phyloP scores from a whole-genome alignment of 768 basidiomycete genomes.

The Hypholoma fasciculare region DNA sequence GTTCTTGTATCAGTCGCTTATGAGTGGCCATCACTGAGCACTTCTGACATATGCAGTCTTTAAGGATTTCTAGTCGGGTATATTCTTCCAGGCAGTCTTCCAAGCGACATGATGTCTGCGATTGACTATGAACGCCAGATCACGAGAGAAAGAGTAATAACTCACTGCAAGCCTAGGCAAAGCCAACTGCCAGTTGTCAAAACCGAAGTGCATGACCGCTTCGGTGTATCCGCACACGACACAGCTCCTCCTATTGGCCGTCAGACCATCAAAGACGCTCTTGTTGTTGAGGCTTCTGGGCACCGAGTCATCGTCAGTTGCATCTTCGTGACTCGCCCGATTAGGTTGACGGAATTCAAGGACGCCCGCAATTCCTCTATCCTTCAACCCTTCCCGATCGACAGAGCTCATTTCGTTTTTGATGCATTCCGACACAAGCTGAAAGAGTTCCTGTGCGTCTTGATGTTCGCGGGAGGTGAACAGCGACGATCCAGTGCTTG shows the following conservation, averaged over 20 bases:
- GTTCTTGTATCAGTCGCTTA: conserved; percentile 60
- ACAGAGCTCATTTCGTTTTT: conserved; percentile 82
- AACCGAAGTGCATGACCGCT: conserved; percentile 88
- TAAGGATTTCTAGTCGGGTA: conserved; percentile 82
- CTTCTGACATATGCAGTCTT: conserved; percentile 91
- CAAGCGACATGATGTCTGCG: conserved; percentile 63
- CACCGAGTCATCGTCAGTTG: conserved; percentile 1
- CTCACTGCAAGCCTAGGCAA: conserved; percentile 65
- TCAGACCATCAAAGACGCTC: conserved; percentile 87
- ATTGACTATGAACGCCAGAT: neutral
- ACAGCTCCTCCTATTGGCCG: conserved; percentile 88
- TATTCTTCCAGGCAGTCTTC: conserved; percentile 89
- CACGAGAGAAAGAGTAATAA: conserved; percentile 13
- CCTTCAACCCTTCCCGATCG: conserved; percentile 66
- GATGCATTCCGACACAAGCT: conserved; percentile 86
- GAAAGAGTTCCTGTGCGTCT: conserved; percentile 98
- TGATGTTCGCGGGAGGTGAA: conserved; percentile 94
- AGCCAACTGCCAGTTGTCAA: conserved; percentile 83
- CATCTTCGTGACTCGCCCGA: neutral
- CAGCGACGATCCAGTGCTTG: conserved; percentile 37
- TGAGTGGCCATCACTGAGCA: conserved; percentile 86
- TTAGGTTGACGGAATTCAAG: conserved; percentile 21
- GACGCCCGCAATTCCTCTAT: conserved; percentile 70
- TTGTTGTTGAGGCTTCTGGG: conserved; percentile 32
- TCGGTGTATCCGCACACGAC: conserved; percentile 91